Conservation (phyloP, 139 green algal species). For the Parachlorella kessleri region DNA sequence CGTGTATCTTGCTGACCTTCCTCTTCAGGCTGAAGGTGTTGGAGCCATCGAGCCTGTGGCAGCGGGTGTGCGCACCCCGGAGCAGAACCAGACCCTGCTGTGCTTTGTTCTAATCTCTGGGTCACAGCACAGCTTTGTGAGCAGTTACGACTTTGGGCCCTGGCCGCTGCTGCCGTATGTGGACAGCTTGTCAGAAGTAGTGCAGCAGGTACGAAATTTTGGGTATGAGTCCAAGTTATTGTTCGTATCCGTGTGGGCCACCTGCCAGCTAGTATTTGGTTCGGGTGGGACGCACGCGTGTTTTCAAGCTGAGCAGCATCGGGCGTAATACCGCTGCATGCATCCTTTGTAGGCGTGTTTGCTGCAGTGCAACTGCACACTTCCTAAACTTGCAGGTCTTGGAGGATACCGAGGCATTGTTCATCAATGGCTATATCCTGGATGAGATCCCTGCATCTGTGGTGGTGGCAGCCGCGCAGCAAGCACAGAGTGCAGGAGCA, state of each 20-base stretch:
- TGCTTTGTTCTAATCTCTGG: constrained; percentile 91
- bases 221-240: no score
- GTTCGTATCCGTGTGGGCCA: no score
- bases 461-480: constrained; percentile 53
- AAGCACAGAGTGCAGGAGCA: constrained; percentile 58
- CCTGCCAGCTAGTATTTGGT: no score
- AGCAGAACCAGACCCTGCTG: constrained; percentile 73
- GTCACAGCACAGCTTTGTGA: constrained; percentile 78
- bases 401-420: constrained; percentile 45
- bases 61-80: constrained; percentile 2
- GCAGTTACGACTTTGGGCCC: constrained; percentile 90
- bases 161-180: constrained; percentile 84
- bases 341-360: no score
- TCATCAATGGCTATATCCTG: constrained; percentile 92
- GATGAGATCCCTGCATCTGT: constrained; percentile 85
- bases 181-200: neutral
- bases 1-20: no score
- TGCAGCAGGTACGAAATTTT: constrained; percentile 22
- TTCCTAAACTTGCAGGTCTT: constrained; percentile 30
- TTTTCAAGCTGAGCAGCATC: no score
- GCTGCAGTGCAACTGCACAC: no score
- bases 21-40: constrained; percentile 54
- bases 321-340: no score
- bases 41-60: constrained; percentile 36
- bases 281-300: no score